A percentile compares a stretch with the other conserved stretches of the same genome.
Conservation (phyloP, 768 basidiomycete species). For the Phaffia australis region DNA sequence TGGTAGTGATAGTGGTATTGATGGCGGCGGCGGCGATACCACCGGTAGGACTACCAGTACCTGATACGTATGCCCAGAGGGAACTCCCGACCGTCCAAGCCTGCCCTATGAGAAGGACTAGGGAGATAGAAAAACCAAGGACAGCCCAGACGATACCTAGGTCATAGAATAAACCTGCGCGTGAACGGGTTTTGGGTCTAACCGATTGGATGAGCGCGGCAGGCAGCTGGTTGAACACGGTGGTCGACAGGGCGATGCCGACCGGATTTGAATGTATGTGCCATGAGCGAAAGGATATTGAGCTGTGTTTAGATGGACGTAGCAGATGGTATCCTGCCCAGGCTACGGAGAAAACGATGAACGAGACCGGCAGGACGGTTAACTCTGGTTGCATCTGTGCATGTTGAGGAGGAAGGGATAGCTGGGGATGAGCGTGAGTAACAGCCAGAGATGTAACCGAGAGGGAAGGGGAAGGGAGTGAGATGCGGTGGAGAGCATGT, state of each 20-base stretch:
- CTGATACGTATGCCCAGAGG: background rate
- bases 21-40: no score
- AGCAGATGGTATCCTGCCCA: no score
- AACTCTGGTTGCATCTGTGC: no score
- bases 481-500: no score
- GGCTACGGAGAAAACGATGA: no score
- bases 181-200: background rate
- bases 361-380: no score
- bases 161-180: slow-evolving; percentile 5
- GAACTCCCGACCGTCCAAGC: background rate
- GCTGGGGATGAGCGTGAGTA: no score
- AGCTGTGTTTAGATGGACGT: no score
- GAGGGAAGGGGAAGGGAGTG: no score
- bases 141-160: slow-evolving; percentile 7
- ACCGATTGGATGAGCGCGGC: background rate
- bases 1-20: background rate
- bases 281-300: no score
- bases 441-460: no score
- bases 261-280: background rate
- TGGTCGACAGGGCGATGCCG: slow-evolving; percentile 7
- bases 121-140: background rate
- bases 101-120: slow-evolving; percentile 8
- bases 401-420: no score
- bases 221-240: slow-evolving; percentile 6
- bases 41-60: background rate